Conservation (phyloP, 495 filamentous ascomycete species). For the Lasiosphaeria ovina region DNA sequence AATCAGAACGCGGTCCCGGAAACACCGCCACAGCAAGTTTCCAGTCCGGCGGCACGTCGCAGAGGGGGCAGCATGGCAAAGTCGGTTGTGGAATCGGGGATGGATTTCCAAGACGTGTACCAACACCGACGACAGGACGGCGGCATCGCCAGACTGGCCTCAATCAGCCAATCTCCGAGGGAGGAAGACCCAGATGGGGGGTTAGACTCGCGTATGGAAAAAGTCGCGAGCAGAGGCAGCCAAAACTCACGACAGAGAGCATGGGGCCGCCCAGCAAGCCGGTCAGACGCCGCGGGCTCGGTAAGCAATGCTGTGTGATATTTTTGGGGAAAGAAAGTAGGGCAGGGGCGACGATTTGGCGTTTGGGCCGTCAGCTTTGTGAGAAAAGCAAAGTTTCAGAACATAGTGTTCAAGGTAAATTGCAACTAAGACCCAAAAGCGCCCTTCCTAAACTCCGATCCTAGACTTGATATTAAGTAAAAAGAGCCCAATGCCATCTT, state of each 20-base stretch:
- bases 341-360: not conserved
- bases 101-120: slow-evolving; percentile 37
- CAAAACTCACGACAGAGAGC: slow-evolving; percentile 10
- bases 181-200: slow-evolving; percentile 18
- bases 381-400: not conserved
- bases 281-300: slow-evolving; percentile 14
- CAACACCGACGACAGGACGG: slow-evolving; percentile 22
- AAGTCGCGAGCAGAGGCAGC: slow-evolving; percentile 19
- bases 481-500: no score
- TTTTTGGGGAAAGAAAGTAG: not conserved
- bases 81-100: slow-evolving; percentile 27
- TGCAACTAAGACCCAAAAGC: no score
- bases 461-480: no score
- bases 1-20: slow-evolving; percentile 3
- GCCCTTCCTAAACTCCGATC: no score
- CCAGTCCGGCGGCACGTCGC: not conserved
- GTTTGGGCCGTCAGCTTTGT: no score
- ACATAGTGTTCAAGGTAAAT: no score
- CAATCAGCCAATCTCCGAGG: slow-evolving; percentile 23
- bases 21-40: slow-evolving; percentile 4
- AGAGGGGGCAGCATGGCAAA: slow-evolving; percentile 24
- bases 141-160: slow-evolving; percentile 17
- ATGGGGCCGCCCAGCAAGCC: slow-evolving; percentile 11
- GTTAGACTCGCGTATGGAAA: slow-evolving; percentile 17
- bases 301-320: slow-evolving; percentile 20